A percentile compares a stretch with the other conserved stretches of the same genome.
phyloP scores from a whole-genome alignment of 495 filamentous ascomycete genomes.

The Podospora tetraspora region DNA sequence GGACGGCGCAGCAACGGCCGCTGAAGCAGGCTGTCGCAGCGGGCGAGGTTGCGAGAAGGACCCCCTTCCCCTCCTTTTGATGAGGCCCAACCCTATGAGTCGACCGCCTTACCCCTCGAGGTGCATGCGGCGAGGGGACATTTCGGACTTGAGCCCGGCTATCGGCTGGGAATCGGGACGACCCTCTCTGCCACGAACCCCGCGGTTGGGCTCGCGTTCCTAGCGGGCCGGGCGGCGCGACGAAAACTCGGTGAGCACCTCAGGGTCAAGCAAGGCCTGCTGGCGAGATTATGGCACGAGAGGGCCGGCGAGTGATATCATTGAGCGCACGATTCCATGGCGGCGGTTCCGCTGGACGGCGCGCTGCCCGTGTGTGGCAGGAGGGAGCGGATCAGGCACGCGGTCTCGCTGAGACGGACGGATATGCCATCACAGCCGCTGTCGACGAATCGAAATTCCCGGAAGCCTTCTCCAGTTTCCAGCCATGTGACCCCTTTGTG shows the following conservation, averaged over 20 bases:
- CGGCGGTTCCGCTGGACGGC: constrained; percentile 11
- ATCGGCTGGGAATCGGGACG: background rate
- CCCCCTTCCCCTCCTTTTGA: constrained; percentile 6
- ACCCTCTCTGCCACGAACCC: background rate
- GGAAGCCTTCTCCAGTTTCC: constrained; percentile 11
- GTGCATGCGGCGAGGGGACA: background rate
- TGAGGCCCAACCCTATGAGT: constrained; percentile 1
- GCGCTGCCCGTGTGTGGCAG: constrained; percentile 11
- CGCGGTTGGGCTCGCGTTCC: constrained; percentile 6
- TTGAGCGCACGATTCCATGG: constrained; percentile 8
- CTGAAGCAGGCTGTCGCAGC: constrained; percentile 1
- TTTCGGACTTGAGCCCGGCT: background rate
- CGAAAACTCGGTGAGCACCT: constrained; percentile 11
- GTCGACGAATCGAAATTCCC: constrained; percentile 20
- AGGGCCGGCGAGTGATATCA: constrained; percentile 12
- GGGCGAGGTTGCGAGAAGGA: constrained; percentile 2
- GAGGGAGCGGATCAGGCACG: constrained; percentile 7
- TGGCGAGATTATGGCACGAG: constrained; percentile 9
- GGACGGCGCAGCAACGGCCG: background rate
- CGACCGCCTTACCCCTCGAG: background rate
- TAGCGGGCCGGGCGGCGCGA: background rate
- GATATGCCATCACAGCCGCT: constrained; percentile 7
- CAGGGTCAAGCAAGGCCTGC: background rate
- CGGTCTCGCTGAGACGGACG: constrained; percentile 6
- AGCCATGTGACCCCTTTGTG: constrained; percentile 33